Conservation (phyloP, 306 rosid species). For the Vigna nakashimae region DNA sequence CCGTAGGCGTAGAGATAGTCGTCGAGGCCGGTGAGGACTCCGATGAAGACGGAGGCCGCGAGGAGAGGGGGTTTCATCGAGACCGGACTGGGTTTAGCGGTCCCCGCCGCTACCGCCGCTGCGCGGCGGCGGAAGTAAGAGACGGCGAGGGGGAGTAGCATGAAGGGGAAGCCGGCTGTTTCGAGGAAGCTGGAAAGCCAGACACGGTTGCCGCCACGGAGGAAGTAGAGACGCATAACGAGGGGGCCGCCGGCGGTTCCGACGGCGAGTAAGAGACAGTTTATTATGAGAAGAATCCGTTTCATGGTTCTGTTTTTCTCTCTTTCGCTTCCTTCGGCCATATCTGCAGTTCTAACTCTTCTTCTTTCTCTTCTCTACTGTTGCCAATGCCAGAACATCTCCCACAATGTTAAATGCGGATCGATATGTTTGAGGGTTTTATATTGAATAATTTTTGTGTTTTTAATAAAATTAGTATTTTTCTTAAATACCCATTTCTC, state of each 20-base stretch:
- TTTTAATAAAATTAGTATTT: too few relatives aligned
- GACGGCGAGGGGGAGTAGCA: slow-evolving; percentile 55
- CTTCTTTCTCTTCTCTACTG: neutral
- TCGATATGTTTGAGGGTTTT: neutral
- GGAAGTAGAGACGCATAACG: slow-evolving; percentile 72
- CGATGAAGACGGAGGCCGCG: slow-evolving; percentile 52
- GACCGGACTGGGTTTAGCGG: neutral
- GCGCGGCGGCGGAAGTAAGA: slow-evolving; percentile 56
- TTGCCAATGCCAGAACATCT: neutral
- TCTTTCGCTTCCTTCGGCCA: slow-evolving; percentile 16
- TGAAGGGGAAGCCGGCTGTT: slow-evolving; percentile 75
- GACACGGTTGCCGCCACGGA: slow-evolving; percentile 76
- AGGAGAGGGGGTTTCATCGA: slow-evolving; percentile 57
- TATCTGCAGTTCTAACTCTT: neutral
- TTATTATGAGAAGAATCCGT: slow-evolving; percentile 55
- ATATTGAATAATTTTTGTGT: neutral
- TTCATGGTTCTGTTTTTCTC: slow-evolving; percentile 34
- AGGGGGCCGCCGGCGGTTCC: slow-evolving; percentile 76
- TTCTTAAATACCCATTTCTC: too few relatives aligned
- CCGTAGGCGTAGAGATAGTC: slow-evolving; percentile 77
- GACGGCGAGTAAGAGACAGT: slow-evolving; percentile 45
- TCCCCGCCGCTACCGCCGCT: neutral
- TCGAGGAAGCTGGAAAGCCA: slow-evolving; percentile 75
- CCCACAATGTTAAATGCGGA: neutral
- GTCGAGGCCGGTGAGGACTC: slow-evolving; percentile 67